phyloP scores from a whole-genome alignment of 805 yeast species.

The Nakazawaea laoshanensis region DNA sequence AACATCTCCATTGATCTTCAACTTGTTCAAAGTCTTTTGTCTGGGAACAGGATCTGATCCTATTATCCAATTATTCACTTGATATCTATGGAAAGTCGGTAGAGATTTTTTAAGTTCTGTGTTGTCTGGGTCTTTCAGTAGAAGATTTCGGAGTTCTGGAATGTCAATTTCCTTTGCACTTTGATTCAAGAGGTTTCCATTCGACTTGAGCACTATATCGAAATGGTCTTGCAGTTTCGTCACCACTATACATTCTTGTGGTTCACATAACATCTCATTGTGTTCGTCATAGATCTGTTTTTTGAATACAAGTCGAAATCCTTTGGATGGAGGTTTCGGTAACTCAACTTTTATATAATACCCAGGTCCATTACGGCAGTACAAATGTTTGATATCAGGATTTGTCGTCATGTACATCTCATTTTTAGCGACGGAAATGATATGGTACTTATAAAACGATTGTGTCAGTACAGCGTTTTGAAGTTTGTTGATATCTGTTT shows the following conservation, averaged over 20 bases:
- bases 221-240: no score
- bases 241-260: conserved; percentile 14
- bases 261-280: conserved; percentile 7
- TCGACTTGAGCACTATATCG: no score
- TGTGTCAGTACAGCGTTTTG: conserved; percentile 13
- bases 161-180: conserved; percentile 4
- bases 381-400: conserved; percentile 52
- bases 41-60: conserved; percentile 39
- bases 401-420: conserved; percentile 59
- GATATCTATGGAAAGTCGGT: conserved; percentile 20
- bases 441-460: conserved; percentile 56
- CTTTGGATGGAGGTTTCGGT: conserved; percentile 11
- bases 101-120: conserved; percentile 3
- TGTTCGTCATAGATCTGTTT: conserved; percentile 15
- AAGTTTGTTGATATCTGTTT: conserved; percentile 6
- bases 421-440: conserved; percentile 37
- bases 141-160: conserved; percentile 14
- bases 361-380: conserved; percentile 56
- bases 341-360: conserved; percentile 30
- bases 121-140: conserved; percentile 6
- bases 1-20: conserved; percentile 8
- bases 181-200: no score
- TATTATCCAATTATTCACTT: conserved; percentile 24
- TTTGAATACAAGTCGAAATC: conserved; percentile 24
- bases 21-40: conserved; percentile 13